A percentile compares a stretch with the other conserved stretches of the same genome.
Evolutionary conservation across 1,284 basidiomycete species (phyloP).

Genomic region (Cyathus pygmaeus): DNA sequence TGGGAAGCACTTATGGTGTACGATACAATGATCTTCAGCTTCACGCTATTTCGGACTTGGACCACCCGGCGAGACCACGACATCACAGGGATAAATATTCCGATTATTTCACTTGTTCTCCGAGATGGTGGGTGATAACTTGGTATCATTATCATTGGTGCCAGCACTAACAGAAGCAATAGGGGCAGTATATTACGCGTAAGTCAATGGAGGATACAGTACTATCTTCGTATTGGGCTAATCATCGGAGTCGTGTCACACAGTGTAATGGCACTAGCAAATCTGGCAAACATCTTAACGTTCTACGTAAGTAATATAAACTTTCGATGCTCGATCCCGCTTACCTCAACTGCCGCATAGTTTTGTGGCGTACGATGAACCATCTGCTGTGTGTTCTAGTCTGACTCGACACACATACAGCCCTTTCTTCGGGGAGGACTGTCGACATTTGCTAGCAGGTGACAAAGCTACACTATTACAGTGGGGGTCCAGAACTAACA

Average conservation of each 20-base stretch:
- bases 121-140: conserved; percentile 46
- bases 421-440: conserved; percentile 48
- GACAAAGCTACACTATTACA: conserved; percentile 12
- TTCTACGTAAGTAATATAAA: conserved; percentile 46
- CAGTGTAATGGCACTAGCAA: conserved; percentile 51
- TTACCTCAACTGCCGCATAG: conserved; percentile 12
- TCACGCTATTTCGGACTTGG: conserved; percentile 49
- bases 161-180: not conserved
- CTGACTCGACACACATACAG: conserved; percentile 19
- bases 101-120: conserved; percentile 43
- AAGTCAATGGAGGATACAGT: conserved; percentile 5
- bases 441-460: conserved; percentile 55
- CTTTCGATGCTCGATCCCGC: not conserved
- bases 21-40: conserved; percentile 47
- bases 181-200: conserved; percentile 53
- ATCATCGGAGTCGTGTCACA: not conserved
- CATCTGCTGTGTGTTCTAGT: not conserved
- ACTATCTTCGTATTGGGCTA: not conserved
- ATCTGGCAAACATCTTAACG: conserved; percentile 52
- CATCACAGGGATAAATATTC: conserved; percentile 28
- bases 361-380: conserved; percentile 24
- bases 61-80: conserved; percentile 30
- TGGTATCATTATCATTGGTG: conserved; percentile 1
- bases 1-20: conserved; percentile 56
- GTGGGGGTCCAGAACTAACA: not conserved